Evolutionary conservation across 805 yeast species (phyloP), one percentile per base, ranked within the genome.

Genomic region (Zygosaccharomyces gambellarensis): DNA sequence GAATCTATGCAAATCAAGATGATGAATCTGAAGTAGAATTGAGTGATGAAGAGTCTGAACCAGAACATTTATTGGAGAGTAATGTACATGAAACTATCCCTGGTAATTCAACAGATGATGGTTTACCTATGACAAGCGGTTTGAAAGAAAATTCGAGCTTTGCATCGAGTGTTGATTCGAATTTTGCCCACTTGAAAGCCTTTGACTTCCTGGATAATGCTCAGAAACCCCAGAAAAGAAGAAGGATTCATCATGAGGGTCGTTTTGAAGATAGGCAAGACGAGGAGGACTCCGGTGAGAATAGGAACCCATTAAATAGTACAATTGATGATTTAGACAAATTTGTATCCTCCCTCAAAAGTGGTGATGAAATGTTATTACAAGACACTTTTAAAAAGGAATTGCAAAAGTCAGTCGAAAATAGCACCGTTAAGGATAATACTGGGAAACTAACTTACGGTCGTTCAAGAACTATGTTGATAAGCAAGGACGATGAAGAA

Each of bases 121-220:
- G 27, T 31, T 21, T 25, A 8, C 27, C 6, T 23, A 21, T 28
- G 17, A 22, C 23, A 27, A 25, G 17, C n/a, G 42, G 21, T 11
- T 19, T 7, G 9, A 32, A 32, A 21, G 42, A 31, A 25, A 32
- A 32, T 44, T 38, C 46, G 17, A 42, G 39, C 28, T 14, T 28
- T 19, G 29, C 32, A 9, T 27, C 43, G 11, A 39, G 46, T 25
- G 36, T 36, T 17, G 47, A 43, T 29, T 42, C 45, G 19, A 27
- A 28, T 21, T 41, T 41, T 14, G 21, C 49, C 14, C 38, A 53
- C 19, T 28, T 55, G 9, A 54, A 52, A 14, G 58, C 58, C 1
- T 62, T 62, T 45, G 62, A 59, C 29, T 53, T 64, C 39, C 34
- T 64, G n/a, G 59, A 59, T 39, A 50, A 51, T 19, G 40, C 47